Percentiles rank a stretch among this genome's conserved stretches.
Evolutionary conservation across 202 grass and related monocot species (phyloP).

Genomic region (Elaeis oleifera): DNA sequence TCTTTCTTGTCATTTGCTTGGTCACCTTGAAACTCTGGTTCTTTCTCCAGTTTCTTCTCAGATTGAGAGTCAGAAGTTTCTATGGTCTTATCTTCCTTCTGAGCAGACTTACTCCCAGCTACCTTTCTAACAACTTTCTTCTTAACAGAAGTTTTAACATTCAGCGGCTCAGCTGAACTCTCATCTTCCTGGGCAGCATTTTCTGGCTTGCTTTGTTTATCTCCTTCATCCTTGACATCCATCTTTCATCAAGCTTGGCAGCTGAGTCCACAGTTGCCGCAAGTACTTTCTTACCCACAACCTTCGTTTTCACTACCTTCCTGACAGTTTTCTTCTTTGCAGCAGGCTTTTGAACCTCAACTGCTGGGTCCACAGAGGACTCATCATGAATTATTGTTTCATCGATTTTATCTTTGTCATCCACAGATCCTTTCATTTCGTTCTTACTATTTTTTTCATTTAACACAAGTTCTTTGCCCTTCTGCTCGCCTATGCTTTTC

Average conservation of each 20-base stretch:
- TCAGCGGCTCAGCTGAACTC: slow-evolving; percentile 8
- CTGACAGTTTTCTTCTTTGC: slow-evolving; percentile 89
- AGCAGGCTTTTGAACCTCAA: slow-evolving; percentile 43
- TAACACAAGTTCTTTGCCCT: slow-evolving; percentile 5
- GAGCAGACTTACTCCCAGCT: neutral
- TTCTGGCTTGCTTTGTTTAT: neutral
- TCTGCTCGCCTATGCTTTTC: slow-evolving; percentile 13
- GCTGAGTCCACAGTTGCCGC: slow-evolving; percentile 15
- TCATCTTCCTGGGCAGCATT: slow-evolving; percentile 13
- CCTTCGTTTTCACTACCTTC: slow-evolving; percentile 71
- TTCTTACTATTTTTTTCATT: slow-evolving; percentile 26
- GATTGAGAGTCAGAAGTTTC: slow-evolving; percentile 27
- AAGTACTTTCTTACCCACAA: slow-evolving; percentile 44
- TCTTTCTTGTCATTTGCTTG: slow-evolving; percentile 34
- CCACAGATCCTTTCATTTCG: slow-evolving; percentile 19
- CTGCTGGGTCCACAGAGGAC: slow-evolving; percentile 22
- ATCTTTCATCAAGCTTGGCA: slow-evolving; percentile 13
- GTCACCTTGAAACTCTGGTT: slow-evolving; percentile 22
- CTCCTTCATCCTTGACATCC: slow-evolving; percentile 25
- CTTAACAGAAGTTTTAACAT: neutral
- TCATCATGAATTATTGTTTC: slow-evolving; percentile 29
- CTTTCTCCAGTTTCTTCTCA: slow-evolving; percentile 28
- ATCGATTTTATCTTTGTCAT: neutral
- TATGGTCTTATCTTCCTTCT: slow-evolving; percentile 9
- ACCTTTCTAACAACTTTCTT: slow-evolving; percentile 15